A percentile compares a stretch with the other conserved stretches of the same genome.
phyloP scores from a whole-genome alignment of 1,284 basidiomycete species.

The Takashimella tepidaria region DNA sequence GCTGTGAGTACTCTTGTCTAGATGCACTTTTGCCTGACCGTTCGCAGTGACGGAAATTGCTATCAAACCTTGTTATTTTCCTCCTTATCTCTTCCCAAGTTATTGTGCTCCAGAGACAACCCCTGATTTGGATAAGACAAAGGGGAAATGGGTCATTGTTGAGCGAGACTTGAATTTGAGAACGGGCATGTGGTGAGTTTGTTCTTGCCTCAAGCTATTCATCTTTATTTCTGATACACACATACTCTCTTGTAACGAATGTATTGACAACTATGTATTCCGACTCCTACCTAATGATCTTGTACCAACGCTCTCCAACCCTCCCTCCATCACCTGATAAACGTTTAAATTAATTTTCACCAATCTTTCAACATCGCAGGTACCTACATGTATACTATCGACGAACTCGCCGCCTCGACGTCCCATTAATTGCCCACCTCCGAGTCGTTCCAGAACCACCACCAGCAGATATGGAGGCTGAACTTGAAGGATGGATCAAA shows the following conservation, averaged over 20 bases:
- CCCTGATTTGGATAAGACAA: constrained; percentile 65
- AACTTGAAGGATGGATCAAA: constrained; percentile 33
- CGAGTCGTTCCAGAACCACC: constrained; percentile 30
- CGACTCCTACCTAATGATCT: no score
- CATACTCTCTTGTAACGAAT: no score
- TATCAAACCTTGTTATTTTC: constrained; percentile 64
- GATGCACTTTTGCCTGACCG: background rate
- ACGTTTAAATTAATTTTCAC: no score
- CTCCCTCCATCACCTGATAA: background rate
- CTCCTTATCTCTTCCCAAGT: constrained; percentile 54
- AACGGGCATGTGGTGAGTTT: constrained; percentile 56
- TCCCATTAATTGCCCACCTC: constrained; percentile 39
- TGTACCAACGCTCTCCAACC: background rate
- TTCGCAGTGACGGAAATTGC: constrained; percentile 65
- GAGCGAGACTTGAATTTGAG: constrained; percentile 68
- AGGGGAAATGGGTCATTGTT: constrained; percentile 83
- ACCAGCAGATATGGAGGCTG: constrained; percentile 19
- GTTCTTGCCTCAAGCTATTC: no score
- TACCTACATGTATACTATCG: constrained; percentile 72
- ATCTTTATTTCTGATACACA: background rate
- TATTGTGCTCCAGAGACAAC: constrained; percentile 66
- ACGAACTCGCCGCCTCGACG: constrained; percentile 61
- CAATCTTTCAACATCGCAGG: constrained; percentile 5
- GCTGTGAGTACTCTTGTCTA: constrained; percentile 49
- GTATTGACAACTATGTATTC: no score